These are phyloP conservation scores for Dalbergia cochinchinensis DNA, from an alignment of 306 rosid species.

Conservation along the genomic window DNA sequence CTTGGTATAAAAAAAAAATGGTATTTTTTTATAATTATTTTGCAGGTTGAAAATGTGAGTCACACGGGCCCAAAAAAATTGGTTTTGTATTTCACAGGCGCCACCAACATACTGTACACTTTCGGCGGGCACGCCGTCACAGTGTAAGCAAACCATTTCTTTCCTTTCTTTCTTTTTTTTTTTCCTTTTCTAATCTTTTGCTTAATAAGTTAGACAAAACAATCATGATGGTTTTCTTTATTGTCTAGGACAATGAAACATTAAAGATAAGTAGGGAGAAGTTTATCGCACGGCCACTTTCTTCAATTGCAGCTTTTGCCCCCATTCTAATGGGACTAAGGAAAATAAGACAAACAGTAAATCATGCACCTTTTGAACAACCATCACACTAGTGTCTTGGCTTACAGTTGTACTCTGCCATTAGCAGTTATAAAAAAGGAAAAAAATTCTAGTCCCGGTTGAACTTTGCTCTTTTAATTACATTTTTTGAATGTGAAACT, in stretches of 20 bases:
- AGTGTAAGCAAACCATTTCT: slow-evolving; percentile 63
- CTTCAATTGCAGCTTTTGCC: slow-evolving; percentile 60
- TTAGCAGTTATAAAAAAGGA: slow-evolving; percentile 17
- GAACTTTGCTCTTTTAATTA: slow-evolving; percentile 18
- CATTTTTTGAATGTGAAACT: neutral
- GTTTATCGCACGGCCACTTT: slow-evolving; percentile 45
- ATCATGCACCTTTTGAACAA: slow-evolving; percentile 41
- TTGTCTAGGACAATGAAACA: slow-evolving; percentile 48
- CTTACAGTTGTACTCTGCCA: slow-evolving; percentile 42
- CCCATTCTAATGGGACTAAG: slow-evolving; percentile 47
- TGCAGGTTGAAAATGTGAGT: slow-evolving; percentile 76
- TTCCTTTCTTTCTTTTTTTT: neutral
- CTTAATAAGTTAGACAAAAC: slow-evolving; percentile 42
- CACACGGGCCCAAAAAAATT: slow-evolving; percentile 82
- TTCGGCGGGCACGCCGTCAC: slow-evolving; percentile 99
- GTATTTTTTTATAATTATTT: neutral
- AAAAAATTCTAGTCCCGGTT: neutral
- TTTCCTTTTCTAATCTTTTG: slow-evolving; percentile 23
- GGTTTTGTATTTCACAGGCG: slow-evolving; percentile 94
- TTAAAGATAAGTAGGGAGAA: slow-evolving; percentile 14
- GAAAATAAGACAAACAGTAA: slow-evolving; percentile 55
- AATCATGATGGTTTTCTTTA: slow-evolving; percentile 52
- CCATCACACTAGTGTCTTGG: slow-evolving; percentile 44
- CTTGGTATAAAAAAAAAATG: neutral
- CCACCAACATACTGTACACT: slow-evolving; percentile 95